Evolutionary conservation across 2,329 filamentous ascomycete genomes (phyloP).

Genomic region (Botrytis hyacinthi): DNA sequence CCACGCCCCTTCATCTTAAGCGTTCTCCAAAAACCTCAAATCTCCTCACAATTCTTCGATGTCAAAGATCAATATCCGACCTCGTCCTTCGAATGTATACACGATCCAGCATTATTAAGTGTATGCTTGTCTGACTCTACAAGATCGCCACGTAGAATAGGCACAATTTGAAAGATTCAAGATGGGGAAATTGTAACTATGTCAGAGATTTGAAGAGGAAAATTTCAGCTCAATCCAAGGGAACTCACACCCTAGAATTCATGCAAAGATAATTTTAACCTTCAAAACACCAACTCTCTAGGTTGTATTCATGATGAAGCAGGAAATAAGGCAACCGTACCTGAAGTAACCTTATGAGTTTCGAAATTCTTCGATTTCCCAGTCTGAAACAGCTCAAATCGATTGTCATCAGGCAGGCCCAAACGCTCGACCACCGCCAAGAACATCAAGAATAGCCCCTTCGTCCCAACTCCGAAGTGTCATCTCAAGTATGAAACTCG

Average conservation of each 20-base stretch:
- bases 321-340: not conserved
- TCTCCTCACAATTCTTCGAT: not conserved
- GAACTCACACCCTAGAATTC: not conserved
- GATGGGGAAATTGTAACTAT: too few relatives aligned
- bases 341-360: not conserved
- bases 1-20: not conserved
- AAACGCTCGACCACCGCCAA: conserved; percentile 2
- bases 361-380: not conserved
- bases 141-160: not conserved
- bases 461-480: not conserved
- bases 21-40: not conserved
- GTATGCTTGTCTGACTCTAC: not conserved
- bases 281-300: not conserved
- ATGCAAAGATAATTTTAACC: not conserved
- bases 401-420: not conserved
- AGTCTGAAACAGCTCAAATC: not conserved
- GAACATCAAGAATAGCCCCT: not conserved
- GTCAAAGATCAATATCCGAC: not conserved
- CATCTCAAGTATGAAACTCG: conserved; percentile 19
- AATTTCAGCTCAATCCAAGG: not conserved
- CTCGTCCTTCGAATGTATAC: not conserved
- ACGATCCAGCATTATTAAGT: not conserved
- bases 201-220: not conserved
- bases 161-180: not conserved
- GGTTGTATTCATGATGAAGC: not conserved